Evolutionary conservation across 2,329 filamentous ascomycete species (phyloP).

Genomic region (Phialocephala subalpina): DNA sequence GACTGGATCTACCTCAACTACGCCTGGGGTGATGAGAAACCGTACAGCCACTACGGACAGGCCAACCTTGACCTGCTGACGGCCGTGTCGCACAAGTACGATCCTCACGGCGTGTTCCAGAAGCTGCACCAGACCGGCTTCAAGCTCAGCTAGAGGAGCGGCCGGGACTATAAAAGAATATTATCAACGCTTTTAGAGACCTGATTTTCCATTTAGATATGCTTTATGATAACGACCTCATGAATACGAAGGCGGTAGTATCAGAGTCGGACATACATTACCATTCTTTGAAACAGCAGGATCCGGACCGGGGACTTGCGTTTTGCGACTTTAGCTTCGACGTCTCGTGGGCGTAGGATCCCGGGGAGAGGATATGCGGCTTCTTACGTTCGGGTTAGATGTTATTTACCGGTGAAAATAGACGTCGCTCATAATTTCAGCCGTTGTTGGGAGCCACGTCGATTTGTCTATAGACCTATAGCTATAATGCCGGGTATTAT

Average conservation of each 20-base stretch:
- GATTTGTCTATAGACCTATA: no score
- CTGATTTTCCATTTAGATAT: constrained; percentile 11
- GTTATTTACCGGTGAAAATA: no score
- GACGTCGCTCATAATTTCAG: no score
- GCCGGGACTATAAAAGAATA: constrained; percentile 10
- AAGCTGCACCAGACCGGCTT: constrained; percentile 31
- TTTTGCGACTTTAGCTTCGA: no score
- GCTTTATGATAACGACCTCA: constrained; percentile 12
- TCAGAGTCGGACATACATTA: neutral
- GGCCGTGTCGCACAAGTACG: constrained; percentile 46
- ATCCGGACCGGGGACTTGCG: no score
- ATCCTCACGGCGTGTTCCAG: constrained; percentile 49
- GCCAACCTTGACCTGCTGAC: constrained; percentile 47
- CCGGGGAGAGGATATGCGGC: neutral
- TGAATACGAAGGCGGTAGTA: constrained; percentile 5
- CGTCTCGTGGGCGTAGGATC: no score
- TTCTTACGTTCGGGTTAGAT: no score
- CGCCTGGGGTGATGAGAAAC: constrained; percentile 50
- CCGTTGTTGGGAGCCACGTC: no score
- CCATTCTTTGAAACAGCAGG: neutral
- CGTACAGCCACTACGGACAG: constrained; percentile 50
- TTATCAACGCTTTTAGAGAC: constrained; percentile 13
- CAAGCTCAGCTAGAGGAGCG: constrained; percentile 11
- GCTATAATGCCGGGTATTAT: no score
- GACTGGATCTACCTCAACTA: constrained; percentile 56